Conservation (phyloP, 257 asterid species). For the Lithospermum erythrorhizon region DNA sequence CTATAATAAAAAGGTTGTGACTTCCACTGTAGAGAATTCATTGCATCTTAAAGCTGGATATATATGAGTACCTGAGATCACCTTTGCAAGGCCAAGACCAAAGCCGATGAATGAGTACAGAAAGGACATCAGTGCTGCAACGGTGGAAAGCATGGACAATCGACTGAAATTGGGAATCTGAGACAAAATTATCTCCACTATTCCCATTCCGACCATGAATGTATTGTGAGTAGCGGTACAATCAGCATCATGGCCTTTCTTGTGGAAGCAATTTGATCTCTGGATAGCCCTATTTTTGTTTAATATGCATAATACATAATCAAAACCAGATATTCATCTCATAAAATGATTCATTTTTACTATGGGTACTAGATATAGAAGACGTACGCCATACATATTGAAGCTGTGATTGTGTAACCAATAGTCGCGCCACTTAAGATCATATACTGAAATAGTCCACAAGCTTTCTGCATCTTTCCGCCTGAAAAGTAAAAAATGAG, state of each 20-base stretch:
- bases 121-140: conserved; percentile 70
- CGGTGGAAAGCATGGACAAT: conserved; percentile 38
- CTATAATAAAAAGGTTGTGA: too few species aligned
- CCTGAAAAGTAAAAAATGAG: conserved; percentile 19
- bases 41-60: not conserved
- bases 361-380: not conserved
- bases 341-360: not conserved
- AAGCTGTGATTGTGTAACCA: conserved; percentile 68
- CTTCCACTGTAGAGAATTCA: too few species aligned
- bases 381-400: conserved; percentile 64
- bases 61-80: conserved; percentile 31
- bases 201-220: conserved; percentile 48
- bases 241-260: conserved; percentile 29
- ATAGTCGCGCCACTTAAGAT: conserved; percentile 44
- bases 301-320: not conserved
- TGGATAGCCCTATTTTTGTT: conserved; percentile 29
- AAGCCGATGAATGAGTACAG: conserved; percentile 50
- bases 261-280: conserved; percentile 55
- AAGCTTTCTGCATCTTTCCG: conserved; percentile 30
- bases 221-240: conserved; percentile 38
- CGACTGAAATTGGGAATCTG: conserved; percentile 59
- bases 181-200: conserved; percentile 41
- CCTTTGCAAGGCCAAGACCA: conserved; percentile 48
- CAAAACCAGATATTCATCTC: not conserved
- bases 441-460: conserved; percentile 47